Base-by-base conservation (phyloP, 2,329 filamentous ascomycete species). In the Westerdykella aurantiaca region DNA sequence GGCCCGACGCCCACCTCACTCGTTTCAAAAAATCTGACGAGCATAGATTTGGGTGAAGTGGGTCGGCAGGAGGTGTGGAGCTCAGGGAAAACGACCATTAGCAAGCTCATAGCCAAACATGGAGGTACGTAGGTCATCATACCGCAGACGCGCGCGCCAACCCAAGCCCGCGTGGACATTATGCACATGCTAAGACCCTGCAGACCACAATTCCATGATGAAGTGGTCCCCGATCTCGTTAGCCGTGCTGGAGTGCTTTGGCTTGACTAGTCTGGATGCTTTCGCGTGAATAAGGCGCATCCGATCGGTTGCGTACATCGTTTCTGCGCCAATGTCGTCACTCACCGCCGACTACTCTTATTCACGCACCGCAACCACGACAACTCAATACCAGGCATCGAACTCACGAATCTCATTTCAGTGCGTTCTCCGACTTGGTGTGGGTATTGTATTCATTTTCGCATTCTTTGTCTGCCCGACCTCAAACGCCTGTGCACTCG, bases 101-200 rank as follows among this genome's bases (percentile, higher is more conserved):
- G 56, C 37, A 67, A 65, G 41, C 55, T 61, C 11, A 63, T 67
- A 44, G 61, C 61, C 33, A 64, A 61, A 48, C 61, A 67, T 47
- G 64, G 64, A 44, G 63, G 63, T 67, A 54, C 56, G 61, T 39
- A 7, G n/a, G 21, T 31, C 29, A 12, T 14, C 7, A 14, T 21
- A 17, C 14, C 11, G 29, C n/a, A 22, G 4, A 16, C 17, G 21
- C 13, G 25, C 25, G 13, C 21, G 29, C 14, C 14, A 31, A 16
- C 18, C 14, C 38, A 47, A 49, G 21, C 44, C 40, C 35, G 42
- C 39, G 37, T 42, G 38, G 13, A 33, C 10, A 29, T 43, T 48
- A 40, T 31, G 38, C 49, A 57, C 49, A 56, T 43, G 41, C 41
- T 22, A 35, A 42, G 33, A 12, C 17, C 18, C 5, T n/a, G 21